These are phyloP conservation scores for Medicago lupulina DNA, from an alignment of 306 rosid genomes.

Conservation along the genomic window DNA sequence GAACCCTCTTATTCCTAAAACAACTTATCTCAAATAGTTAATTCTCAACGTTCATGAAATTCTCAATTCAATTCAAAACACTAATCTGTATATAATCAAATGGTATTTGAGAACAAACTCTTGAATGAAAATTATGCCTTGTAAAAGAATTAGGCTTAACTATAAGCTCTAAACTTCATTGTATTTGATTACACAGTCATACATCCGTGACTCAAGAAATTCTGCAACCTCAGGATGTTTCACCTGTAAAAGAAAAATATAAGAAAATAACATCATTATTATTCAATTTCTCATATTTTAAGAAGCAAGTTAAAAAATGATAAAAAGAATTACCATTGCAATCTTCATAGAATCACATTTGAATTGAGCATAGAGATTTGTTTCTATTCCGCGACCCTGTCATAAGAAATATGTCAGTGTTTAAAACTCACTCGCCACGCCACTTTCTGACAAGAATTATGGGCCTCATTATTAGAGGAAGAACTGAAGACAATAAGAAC, in stretches of 20 bases:
- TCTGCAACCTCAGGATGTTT: constrained; percentile 93
- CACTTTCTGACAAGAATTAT: neutral
- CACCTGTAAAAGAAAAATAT: constrained; percentile 57
- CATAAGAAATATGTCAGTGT: constrained; percentile 36
- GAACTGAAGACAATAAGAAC: no score
- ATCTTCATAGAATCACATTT: constrained; percentile 92
- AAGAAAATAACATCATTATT: neutral
- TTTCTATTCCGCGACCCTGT: constrained; percentile 95
- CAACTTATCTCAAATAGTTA: neutral
- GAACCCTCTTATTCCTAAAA: neutral
- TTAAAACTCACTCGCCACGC: neutral
- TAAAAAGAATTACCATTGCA: constrained; percentile 69
- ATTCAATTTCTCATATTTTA: neutral
- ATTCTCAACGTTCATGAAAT: neutral
- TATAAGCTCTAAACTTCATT: constrained; percentile 60
- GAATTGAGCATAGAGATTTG: constrained; percentile 88
- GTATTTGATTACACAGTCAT: constrained; percentile 86
- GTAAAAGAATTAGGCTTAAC: constrained; percentile 32
- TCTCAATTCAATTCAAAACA: neutral
- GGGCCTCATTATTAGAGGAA: no score
- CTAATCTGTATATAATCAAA: neutral
- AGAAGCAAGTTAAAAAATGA: neutral
- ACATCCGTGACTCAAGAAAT: constrained; percentile 90
- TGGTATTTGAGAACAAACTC: neutral
- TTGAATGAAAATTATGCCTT: neutral